These are phyloP conservation scores for Metschnikowia dekortorum DNA, from an alignment of 805 yeast genomes.

Conservation along the genomic window DNA sequence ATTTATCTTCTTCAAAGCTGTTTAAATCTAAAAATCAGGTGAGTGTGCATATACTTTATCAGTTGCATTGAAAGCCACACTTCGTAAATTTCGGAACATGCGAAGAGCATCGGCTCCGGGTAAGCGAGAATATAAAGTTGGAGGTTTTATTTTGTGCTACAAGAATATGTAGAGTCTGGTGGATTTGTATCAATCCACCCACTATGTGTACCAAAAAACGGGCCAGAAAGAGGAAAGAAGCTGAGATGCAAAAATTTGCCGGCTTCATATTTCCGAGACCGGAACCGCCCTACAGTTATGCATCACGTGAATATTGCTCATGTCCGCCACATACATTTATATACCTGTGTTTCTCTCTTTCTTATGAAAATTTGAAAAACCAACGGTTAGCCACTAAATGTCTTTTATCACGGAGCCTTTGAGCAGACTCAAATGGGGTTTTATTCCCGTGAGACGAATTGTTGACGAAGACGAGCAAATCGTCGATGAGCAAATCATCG, in stretches of 20 bases:
- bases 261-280: not conserved
- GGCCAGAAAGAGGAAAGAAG: no score
- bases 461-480: slow-evolving; percentile 26
- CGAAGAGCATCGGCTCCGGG: not conserved
- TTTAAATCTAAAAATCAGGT: no score
- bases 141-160: not conserved
- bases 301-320: slow-evolving; percentile 1
- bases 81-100: not conserved
- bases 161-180: no score
- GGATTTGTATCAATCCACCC: no score
- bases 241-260: not conserved
- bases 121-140: not conserved
- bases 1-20: not conserved
- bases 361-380: not conserved
- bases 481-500: not conserved
- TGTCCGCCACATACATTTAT: slow-evolving; percentile 2
- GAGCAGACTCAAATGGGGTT: slow-evolving; percentile 29
- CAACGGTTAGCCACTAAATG: not conserved
- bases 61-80: not conserved
- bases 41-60: not conserved
- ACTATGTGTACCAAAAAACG: no score
- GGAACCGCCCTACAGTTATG: not conserved
- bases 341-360: not conserved
- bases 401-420: slow-evolving; percentile 12
- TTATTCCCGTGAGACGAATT: slow-evolving; percentile 30